Percentiles rank a stretch among this genome's conserved stretches.
Conservation (phyloP, 2,329 filamentous ascomycete species). For the Diplocarpon mali region DNA sequence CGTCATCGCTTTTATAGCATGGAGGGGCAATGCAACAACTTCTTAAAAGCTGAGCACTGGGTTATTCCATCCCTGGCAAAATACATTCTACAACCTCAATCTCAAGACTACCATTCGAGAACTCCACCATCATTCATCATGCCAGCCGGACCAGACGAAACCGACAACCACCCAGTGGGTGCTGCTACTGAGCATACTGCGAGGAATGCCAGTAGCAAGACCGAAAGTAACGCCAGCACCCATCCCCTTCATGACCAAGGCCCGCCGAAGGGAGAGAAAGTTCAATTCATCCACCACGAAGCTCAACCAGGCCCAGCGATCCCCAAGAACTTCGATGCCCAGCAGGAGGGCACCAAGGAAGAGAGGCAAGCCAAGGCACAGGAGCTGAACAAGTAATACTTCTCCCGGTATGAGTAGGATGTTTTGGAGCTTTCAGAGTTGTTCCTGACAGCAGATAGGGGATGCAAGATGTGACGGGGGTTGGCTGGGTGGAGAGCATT, state of each 20-base stretch:
- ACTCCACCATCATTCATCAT: slow-evolving; percentile 21
- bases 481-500: not conserved
- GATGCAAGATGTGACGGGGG: not conserved
- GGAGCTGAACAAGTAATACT: slow-evolving; percentile 48
- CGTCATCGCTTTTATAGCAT: slow-evolving; percentile 4
- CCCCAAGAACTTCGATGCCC: slow-evolving; percentile 39
- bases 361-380: slow-evolving; percentile 54
- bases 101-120: not conserved
- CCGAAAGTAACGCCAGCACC: slow-evolving; percentile 28
- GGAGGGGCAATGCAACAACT: slow-evolving; percentile 2
- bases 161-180: slow-evolving; percentile 17
- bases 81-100: not conserved
- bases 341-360: slow-evolving; percentile 54
- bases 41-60: not conserved
- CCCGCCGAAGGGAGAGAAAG: slow-evolving; percentile 34
- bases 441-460: not conserved
- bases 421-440: not conserved
- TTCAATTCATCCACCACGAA: slow-evolving; percentile 39
- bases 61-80: not conserved
- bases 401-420: slow-evolving; percentile 16
- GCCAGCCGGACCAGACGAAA: slow-evolving; percentile 30
- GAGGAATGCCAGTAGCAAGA: slow-evolving; percentile 28
- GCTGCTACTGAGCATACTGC: slow-evolving; percentile 29
- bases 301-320: slow-evolving; percentile 49
- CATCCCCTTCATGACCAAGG: slow-evolving; percentile 29